These are phyloP conservation scores for Zymoseptoria crescenta DNA, from an alignment of 2,329 filamentous ascomycete genomes.

Conservation along the genomic window DNA sequence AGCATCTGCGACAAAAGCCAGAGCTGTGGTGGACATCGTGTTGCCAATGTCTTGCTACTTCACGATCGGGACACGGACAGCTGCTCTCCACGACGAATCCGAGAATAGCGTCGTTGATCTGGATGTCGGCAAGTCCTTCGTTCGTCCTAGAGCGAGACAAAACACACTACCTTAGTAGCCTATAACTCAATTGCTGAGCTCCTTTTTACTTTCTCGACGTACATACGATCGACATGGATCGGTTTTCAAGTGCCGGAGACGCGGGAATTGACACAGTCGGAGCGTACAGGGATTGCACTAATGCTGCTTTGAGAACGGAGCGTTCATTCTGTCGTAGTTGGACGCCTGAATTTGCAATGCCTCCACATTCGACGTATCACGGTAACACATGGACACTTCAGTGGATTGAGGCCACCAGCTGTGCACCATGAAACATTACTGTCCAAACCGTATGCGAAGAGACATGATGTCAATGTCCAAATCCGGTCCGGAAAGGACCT, in stretches of 20 bases:
- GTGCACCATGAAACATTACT: too few relatives aligned
- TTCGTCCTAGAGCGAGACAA: neutral
- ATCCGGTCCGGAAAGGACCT: neutral
- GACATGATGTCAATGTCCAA: neutral
- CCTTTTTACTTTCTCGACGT: neutral
- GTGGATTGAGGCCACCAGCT: neutral
- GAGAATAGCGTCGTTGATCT: neutral
- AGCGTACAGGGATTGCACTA: neutral
- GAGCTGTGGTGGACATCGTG: neutral
- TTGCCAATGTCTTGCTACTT: neutral
- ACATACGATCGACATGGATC: neutral
- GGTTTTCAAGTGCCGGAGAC: neutral
- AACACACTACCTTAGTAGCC: neutral
- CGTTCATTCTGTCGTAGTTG: neutral
- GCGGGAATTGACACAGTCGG: neutral
- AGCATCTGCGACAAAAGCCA: neutral
- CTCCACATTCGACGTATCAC: neutral
- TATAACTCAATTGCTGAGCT: neutral
- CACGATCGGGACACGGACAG: neutral
- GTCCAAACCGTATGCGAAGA: neutral
- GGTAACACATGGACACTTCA: neutral
- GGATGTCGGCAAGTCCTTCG: neutral
- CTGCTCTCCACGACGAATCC: neutral
- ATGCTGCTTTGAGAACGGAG: neutral
- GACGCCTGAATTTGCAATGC: neutral